phyloP scores from a whole-genome alignment of 257 asterid genomes.

The Fraxinus cuspidata region DNA sequence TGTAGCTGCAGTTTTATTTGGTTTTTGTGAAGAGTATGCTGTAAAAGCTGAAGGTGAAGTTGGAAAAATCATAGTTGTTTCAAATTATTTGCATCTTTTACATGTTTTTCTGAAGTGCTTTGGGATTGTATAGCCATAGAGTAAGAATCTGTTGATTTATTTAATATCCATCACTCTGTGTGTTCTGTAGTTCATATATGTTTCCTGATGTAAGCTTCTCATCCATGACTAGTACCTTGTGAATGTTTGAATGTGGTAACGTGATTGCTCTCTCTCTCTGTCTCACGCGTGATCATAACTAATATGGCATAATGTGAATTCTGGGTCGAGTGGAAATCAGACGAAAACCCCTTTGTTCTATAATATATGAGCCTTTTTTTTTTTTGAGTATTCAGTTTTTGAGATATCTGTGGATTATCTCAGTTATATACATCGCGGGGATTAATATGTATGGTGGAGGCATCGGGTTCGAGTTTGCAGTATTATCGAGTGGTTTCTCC shows the following conservation, averaged over 20 bases:
- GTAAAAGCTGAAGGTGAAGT: constrained; percentile 30
- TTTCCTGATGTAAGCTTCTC: not conserved
- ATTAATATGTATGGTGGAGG: not conserved
- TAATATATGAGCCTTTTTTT: not conserved
- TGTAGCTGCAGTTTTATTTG: constrained; percentile 31
- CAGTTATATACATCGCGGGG: not conserved
- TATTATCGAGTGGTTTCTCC: too few species aligned
- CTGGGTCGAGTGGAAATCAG: not conserved
- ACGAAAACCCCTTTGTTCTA: not conserved
- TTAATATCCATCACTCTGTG: not conserved
- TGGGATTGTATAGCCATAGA: constrained; percentile 9
- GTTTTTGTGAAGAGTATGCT: constrained; percentile 32
- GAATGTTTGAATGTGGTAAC: not conserved
- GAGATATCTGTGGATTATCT: not conserved
- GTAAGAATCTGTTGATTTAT: not conserved
- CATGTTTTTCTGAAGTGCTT: constrained; percentile 1
- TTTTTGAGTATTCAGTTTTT: not conserved
- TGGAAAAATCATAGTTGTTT: constrained; percentile 31
- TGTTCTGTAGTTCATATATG: not conserved
- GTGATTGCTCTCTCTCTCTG: not conserved
- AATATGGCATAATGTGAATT: not conserved
- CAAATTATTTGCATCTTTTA: constrained; percentile 12
- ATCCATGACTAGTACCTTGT: not conserved
- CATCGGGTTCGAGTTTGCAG: too few species aligned
- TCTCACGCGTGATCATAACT: not conserved